These are phyloP conservation scores for Fusarium sp. DNA, from an alignment of 2,329 filamentous ascomycete species.

Conservation along the genomic window DNA sequence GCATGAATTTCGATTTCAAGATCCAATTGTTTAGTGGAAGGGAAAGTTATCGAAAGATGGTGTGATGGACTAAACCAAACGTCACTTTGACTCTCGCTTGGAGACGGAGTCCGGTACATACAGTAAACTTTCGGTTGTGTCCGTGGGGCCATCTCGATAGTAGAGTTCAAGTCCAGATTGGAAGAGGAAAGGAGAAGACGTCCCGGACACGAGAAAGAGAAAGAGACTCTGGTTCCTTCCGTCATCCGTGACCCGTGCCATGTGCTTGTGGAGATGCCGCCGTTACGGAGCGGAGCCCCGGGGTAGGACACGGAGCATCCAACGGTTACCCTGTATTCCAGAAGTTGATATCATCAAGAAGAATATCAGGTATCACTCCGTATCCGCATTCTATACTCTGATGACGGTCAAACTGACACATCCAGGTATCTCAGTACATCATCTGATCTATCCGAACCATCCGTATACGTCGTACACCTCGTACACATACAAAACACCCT, in stretches of 20 bases:
- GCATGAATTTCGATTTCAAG: slow-evolving; percentile 17
- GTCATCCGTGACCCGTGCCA: slow-evolving; percentile 35
- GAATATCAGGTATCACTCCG: background rate
- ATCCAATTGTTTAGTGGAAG: background rate
- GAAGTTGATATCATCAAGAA: background rate
- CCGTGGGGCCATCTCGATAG: slow-evolving; percentile 1
- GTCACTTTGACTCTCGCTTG: slow-evolving; percentile 41
- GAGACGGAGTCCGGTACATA: background rate
- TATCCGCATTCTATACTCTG: background rate
- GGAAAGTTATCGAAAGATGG: background rate
- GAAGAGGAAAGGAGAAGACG: background rate
- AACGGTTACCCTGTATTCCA: slow-evolving; percentile 36
- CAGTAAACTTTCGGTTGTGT: background rate
- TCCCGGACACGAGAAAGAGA: slow-evolving; percentile 11
- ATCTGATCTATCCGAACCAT: background rate
- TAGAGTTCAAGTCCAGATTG: background rate
- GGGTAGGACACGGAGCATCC: slow-evolving; percentile 32
- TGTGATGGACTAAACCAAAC: slow-evolving; percentile 33
- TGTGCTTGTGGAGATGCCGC: slow-evolving; percentile 24
- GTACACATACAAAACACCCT: slow-evolving; percentile 16
- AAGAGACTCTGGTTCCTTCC: slow-evolving; percentile 30
- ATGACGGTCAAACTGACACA: background rate
- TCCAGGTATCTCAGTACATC: background rate
- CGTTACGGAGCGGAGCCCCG: slow-evolving; percentile 34
- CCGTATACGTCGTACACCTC: background rate